These are phyloP conservation scores for Aspergillus ellipticus DNA, from an alignment of 495 filamentous ascomycete genomes.

Conservation along the genomic window DNA sequence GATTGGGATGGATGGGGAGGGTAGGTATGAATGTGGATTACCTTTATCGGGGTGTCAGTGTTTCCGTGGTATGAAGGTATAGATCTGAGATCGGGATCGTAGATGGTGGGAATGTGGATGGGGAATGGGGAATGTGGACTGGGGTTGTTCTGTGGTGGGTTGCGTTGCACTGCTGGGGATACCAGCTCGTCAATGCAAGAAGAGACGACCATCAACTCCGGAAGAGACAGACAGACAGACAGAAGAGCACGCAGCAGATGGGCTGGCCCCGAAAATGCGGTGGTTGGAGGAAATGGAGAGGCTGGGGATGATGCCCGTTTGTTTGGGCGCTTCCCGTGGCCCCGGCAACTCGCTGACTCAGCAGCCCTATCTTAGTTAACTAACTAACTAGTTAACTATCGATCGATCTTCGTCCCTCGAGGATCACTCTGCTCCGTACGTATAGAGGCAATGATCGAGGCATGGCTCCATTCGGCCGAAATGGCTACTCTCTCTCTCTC, in stretches of 20 bases:
- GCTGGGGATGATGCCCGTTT: constrained; percentile 37
- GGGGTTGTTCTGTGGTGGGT: not conserved
- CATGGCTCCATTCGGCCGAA: not conserved
- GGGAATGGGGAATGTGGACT: not conserved
- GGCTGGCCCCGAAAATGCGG: constrained; percentile 27
- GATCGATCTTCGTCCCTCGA: not conserved
- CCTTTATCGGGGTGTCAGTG: too few relatives aligned
- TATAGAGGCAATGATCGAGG: too few relatives aligned
- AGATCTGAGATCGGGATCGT: not conserved
- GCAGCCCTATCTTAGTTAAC: constrained; percentile 14
- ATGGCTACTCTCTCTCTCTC: not conserved
- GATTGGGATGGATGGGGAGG: too few relatives aligned
- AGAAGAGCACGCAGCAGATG: not conserved
- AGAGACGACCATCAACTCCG: not conserved
- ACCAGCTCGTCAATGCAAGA: not conserved
- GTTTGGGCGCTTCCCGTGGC: constrained; percentile 21
- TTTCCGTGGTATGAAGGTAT: not conserved
- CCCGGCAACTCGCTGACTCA: constrained; percentile 30
- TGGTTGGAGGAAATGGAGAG: constrained; percentile 38
- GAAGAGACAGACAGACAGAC: constrained; percentile 3
- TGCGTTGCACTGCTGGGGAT: not conserved
- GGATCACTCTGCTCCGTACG: too few relatives aligned
- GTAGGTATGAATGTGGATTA: too few relatives aligned
- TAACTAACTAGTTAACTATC: too few relatives aligned
- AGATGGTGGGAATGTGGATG: constrained; percentile 3